Evolutionary conservation across 176 grass and related monocot genomes (phyloP).

Genomic region (Aechmea fasciata): DNA sequence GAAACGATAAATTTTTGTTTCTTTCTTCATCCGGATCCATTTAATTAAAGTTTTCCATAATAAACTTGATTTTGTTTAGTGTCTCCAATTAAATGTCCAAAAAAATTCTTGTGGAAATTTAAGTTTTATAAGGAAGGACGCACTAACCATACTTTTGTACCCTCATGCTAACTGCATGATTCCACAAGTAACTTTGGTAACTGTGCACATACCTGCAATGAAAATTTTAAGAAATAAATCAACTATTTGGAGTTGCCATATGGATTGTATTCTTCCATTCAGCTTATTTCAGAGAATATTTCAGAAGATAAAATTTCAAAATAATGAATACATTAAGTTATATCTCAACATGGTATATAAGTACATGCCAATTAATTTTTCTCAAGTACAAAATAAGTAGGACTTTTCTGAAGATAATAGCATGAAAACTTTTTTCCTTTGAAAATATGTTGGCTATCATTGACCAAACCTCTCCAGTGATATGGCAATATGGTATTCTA

Average conservation of each 20-base stretch:
- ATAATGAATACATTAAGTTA: background rate
- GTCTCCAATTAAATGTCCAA: constrained; percentile 15
- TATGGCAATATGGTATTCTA: too few species aligned
- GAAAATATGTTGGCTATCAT: too few species aligned
- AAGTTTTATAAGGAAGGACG: constrained; percentile 18
- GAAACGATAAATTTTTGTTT: too few species aligned
- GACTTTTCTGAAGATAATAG: too few species aligned
- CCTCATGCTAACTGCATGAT: constrained; percentile 91
- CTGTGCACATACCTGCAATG: constrained; percentile 82
- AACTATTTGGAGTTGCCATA: background rate
- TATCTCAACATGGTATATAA: background rate
- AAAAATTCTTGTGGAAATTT: constrained; percentile 2
- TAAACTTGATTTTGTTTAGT: background rate
- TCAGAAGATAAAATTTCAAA: too few species aligned
- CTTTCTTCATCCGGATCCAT: too few species aligned
- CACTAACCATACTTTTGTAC: constrained; percentile 91
- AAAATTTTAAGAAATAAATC: background rate
- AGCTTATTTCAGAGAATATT: too few species aligned
- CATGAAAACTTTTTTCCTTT: too few species aligned
- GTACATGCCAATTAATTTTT: too few species aligned
- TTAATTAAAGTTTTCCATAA: background rate
- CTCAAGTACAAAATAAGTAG: too few species aligned
- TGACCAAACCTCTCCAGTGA: too few species aligned
- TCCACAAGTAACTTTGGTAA: constrained; percentile 99
- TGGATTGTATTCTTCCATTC: too few species aligned